A percentile compares a stretch with the other conserved stretches of the same genome.
Conservation (phyloP, 495 filamentous ascomycete genomes). For the Echria macrotheca region DNA sequence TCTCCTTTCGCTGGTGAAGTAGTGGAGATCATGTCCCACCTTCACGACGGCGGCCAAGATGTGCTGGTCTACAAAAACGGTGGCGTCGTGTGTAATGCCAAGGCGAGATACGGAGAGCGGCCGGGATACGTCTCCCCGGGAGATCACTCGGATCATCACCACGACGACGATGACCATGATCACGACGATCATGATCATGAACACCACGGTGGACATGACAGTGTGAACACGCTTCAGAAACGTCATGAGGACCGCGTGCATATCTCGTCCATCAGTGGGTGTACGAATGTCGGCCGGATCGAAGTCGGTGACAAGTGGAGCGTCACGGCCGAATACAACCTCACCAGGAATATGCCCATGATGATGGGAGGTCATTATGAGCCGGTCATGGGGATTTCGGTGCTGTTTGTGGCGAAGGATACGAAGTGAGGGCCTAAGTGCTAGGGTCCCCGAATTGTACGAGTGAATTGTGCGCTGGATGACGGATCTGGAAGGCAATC, state of each 20-base stretch:
- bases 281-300: conserved; percentile 8
- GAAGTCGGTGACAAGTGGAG: conserved; percentile 19
- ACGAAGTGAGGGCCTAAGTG: not conserved
- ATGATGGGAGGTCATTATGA: conserved; percentile 10
- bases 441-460: no score
- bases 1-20: conserved; percentile 13
- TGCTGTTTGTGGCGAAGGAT: conserved; percentile 17
- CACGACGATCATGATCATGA: not conserved
- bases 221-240: not conserved
- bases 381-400: conserved; percentile 20
- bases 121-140: conserved; percentile 10
- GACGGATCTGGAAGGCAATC: no score
- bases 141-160: conserved; percentile 2
- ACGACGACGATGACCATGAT: not conserved
- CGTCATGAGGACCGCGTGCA: conserved; percentile 6
- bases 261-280: conserved; percentile 15
- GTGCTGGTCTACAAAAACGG: conserved; percentile 13
- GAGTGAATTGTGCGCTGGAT: no score
- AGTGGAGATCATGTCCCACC: conserved; percentile 5
- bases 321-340: conserved; percentile 23
- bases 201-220: conserved; percentile 3
- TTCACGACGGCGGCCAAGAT: conserved; percentile 18
- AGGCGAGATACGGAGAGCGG: conserved; percentile 19
- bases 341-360: conserved; percentile 17
- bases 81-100: conserved; percentile 9